A percentile compares a stretch with the other conserved stretches of the same genome.
These are phyloP conservation scores for Eutrema salsugineum DNA, from an alignment of 441 rosid genomes.

Conservation along the genomic window DNA sequence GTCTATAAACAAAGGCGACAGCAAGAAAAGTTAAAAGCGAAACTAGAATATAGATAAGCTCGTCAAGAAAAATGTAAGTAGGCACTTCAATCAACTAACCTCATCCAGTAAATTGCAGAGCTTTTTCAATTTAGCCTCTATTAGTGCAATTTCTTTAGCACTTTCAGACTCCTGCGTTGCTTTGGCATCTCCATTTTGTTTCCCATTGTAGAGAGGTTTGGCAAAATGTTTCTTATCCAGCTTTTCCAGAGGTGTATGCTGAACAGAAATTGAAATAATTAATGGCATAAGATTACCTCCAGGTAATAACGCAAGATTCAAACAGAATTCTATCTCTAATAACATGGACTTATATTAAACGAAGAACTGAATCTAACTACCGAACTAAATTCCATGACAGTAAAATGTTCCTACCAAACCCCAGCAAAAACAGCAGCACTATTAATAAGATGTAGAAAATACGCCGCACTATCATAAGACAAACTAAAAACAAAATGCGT, in stretches of 20 bases:
- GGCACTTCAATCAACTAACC: conserved; percentile 42
- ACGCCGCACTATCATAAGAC: background rate
- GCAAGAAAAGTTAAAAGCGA: conserved; percentile 1
- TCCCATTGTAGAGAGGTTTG: conserved; percentile 47
- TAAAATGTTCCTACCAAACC: background rate
- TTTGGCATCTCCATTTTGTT: conserved; percentile 53
- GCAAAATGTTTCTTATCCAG: conserved; percentile 94
- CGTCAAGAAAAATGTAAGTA: background rate
- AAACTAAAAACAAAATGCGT: background rate
- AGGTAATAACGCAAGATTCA: background rate
- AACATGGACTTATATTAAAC: background rate
- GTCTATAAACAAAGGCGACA: conserved; percentile 45
- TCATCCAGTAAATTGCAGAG: conserved; percentile 73
- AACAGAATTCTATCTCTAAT: background rate
- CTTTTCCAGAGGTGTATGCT: conserved; percentile 78
- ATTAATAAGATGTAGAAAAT: background rate
- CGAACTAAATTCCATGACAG: background rate
- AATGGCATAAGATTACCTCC: background rate
- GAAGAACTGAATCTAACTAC: background rate
- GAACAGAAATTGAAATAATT: conserved; percentile 24
- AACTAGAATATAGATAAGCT: background rate
- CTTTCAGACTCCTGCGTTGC: conserved; percentile 40
- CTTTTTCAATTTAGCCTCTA: conserved; percentile 72
- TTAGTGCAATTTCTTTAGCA: conserved; percentile 66
- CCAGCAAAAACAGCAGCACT: background rate